phyloP scores from a whole-genome alignment of 371 early-diverging fungal species.

The Chytridium lagenaria region DNA sequence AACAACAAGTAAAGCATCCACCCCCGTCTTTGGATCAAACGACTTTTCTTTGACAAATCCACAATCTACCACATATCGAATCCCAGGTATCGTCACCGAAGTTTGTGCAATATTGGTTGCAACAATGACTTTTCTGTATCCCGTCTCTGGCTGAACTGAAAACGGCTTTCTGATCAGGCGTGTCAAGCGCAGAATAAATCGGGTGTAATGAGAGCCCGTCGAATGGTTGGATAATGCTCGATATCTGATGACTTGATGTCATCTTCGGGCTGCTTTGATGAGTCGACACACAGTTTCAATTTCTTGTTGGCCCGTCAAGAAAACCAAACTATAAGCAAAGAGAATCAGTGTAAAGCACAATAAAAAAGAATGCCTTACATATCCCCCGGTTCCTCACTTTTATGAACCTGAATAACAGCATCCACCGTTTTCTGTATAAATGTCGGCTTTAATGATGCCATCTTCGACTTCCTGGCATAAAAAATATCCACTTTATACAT shows the following conservation, averaged over 20 bases:
- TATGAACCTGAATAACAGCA: slow-evolving; percentile 79
- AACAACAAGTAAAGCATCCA: slow-evolving; percentile 78
- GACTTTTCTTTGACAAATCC: slow-evolving; percentile 92
- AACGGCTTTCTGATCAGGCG: slow-evolving; percentile 49
- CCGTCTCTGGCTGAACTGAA: slow-evolving; percentile 51
- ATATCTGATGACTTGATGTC: slow-evolving; percentile 39
- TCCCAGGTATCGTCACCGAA: slow-evolving; percentile 86
- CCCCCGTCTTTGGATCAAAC: slow-evolving; percentile 76
- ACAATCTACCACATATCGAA: slow-evolving; percentile 89
- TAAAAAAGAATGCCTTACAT: too few relatives aligned
- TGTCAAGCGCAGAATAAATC: slow-evolving; percentile 59
- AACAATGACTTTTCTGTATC: slow-evolving; percentile 63
- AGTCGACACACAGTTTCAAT: slow-evolving; percentile 76
- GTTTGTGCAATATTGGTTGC: slow-evolving; percentile 80
- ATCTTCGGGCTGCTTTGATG: slow-evolving; percentile 44
- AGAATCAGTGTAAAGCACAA: too few relatives aligned
- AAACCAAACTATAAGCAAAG: slow-evolving; percentile 68
- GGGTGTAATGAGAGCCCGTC: slow-evolving; percentile 48
- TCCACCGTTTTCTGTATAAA: slow-evolving; percentile 76
- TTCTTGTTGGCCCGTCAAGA: slow-evolving; percentile 91
- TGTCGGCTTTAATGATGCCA: slow-evolving; percentile 68
- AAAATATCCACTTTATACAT: slow-evolving; percentile 78
- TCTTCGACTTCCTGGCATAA: slow-evolving; percentile 63
- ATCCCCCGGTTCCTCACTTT: slow-evolving; percentile 73
- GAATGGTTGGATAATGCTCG: slow-evolving; percentile 34